Evolutionary conservation across 495 filamentous ascomycete species (phyloP).

Genomic region (Parathielavia hyrcaniae): DNA sequence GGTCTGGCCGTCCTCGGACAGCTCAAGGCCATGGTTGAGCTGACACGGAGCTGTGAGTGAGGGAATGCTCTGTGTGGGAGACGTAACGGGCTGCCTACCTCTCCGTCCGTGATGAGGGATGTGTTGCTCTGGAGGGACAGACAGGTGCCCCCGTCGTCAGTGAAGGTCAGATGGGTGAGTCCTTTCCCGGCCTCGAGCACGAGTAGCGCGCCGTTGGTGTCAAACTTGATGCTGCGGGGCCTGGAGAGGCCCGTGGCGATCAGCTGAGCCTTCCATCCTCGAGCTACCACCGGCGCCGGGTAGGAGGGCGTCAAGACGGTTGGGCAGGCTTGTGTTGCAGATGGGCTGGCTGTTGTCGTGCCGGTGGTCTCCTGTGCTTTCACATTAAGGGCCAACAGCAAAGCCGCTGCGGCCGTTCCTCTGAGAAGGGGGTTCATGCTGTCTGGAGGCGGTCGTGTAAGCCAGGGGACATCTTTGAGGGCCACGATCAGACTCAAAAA

Average conservation of each 20-base stretch:
- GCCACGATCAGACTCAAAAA: no score
- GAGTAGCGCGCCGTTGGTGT: constrained; percentile 53
- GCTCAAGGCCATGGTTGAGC: constrained; percentile 57
- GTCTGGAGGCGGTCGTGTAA: neutral
- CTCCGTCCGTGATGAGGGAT: constrained; percentile 25
- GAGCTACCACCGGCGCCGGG: constrained; percentile 44
- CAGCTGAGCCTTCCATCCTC: constrained; percentile 53
- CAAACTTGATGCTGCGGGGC: constrained; percentile 58
- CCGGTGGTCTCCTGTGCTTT: neutral
- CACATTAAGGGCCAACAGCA: constrained; percentile 2
- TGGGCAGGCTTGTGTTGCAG: constrained; percentile 19
- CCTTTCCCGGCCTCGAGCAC: constrained; percentile 52
- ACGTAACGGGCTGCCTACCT: constrained; percentile 39
- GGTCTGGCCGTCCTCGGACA: constrained; percentile 55
- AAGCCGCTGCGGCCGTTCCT: constrained; percentile 5
- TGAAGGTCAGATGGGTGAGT: constrained; percentile 48
- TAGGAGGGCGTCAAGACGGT: constrained; percentile 24
- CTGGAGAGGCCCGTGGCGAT: constrained; percentile 46
- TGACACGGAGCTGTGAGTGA: constrained; percentile 10
- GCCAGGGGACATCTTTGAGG: neutral
- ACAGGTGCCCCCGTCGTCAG: constrained; percentile 41
- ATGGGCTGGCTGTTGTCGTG: neutral
- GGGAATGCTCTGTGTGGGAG: neutral
- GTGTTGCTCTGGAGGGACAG: constrained; percentile 35
- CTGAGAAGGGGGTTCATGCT: constrained; percentile 9